Evolutionary conservation across 805 yeast species (phyloP).

Genomic region (Saturnispora mendoncae): DNA sequence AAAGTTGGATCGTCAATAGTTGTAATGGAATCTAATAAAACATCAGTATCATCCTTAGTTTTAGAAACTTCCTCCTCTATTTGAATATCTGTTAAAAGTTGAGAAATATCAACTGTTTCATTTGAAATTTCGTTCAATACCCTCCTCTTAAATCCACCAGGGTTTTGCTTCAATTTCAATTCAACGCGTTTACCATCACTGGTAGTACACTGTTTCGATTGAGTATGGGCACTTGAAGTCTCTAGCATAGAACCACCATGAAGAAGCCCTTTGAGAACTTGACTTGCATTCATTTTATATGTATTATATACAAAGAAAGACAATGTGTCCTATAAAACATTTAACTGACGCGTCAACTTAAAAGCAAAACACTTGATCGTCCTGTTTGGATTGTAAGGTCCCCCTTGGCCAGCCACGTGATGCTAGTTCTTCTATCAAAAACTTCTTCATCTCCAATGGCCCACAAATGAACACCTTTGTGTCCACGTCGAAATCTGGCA

Average conservation of each 20-base stretch:
- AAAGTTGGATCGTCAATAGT: conserved; percentile 15
- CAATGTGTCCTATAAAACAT: background rate
- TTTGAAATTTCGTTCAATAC: conserved; percentile 2
- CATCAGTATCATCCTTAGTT: conserved; percentile 6
- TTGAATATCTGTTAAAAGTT: conserved; percentile 14
- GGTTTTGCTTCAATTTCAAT: conserved; percentile 15
- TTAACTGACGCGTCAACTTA: conserved; percentile 10
- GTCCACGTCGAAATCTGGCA: conserved; percentile 43
- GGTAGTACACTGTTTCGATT: background rate
- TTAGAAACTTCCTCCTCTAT: conserved; percentile 18
- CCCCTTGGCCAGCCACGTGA: conserved; percentile 54
- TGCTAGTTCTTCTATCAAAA: conserved; percentile 39
- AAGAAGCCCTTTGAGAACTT: background rate
- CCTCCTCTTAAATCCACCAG: background rate
- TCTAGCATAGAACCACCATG: background rate
- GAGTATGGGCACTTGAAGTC: background rate
- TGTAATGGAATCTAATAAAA: background rate
- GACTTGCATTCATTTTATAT: conserved; percentile 2
- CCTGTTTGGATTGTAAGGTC: conserved; percentile 23
- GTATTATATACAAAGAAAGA: background rate
- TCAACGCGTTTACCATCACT: conserved; percentile 20
- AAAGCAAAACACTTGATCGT: conserved; percentile 32
- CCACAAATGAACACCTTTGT: conserved; percentile 65
- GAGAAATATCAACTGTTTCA: background rate
- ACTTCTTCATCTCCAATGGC: conserved; percentile 58